phyloP scores from a whole-genome alignment of 345 rosid species.

The Linum lewisii region DNA sequence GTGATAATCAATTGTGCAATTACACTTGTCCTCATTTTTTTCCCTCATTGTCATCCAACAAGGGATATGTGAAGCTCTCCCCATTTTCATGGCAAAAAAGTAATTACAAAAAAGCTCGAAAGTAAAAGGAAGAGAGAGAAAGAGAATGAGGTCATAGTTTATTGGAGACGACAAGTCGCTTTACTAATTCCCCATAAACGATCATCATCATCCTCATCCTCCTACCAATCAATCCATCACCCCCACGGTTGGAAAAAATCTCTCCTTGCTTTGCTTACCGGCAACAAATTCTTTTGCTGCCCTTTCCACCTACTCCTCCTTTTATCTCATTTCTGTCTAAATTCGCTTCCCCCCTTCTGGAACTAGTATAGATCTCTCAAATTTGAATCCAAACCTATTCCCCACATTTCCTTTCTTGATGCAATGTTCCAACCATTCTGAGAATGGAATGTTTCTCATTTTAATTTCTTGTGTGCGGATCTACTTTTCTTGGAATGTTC shows the following conservation, averaged over 20 bases:
- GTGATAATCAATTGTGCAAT: no score
- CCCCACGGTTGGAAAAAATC: not conserved
- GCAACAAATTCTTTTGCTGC: no score
- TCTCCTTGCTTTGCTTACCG: not conserved
- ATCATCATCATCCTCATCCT: not conserved
- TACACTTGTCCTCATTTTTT: no score
- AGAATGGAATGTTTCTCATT: no score
- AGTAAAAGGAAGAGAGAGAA: constrained; percentile 13
- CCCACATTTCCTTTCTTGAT: not conserved
- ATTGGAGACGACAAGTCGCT: constrained; percentile 18
- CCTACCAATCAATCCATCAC: no score
- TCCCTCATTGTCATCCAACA: no score
- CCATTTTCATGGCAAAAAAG: no score
- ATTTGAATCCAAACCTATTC: no score
- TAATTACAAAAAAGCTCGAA: no score
- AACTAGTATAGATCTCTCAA: not conserved
- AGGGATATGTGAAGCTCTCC: no score
- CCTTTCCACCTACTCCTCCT: not conserved
- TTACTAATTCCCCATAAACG: constrained; percentile 1
- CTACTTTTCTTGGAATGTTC: constrained; percentile 23
- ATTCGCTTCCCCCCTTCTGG: not conserved
- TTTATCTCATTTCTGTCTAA: not conserved
- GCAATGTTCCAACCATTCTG: no score
- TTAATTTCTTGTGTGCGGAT: no score
- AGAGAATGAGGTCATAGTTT: constrained; percentile 10